Percentiles rank a stretch among this genome's conserved stretches.
Evolutionary conservation across 495 filamentous ascomycete species (phyloP).

Genomic region (Aspergillus conjunctus): DNA sequence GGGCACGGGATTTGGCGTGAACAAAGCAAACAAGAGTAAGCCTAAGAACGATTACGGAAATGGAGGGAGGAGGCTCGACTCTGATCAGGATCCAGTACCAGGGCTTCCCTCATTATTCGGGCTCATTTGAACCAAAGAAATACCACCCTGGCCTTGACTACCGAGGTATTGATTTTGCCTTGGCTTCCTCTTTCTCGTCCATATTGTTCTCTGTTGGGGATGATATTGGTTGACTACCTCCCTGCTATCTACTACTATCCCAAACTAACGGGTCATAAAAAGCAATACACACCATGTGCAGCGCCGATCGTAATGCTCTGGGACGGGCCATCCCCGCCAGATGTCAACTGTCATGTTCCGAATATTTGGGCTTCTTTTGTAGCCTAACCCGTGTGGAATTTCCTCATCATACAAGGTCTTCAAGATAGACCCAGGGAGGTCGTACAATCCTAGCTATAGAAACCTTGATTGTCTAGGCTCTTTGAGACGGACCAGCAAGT

Average conservation of each 20-base stretch:
- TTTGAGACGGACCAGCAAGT: too few species aligned
- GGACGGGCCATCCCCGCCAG: background rate
- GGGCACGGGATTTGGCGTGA: background rate
- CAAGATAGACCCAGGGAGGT: too few species aligned
- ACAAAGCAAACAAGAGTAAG: background rate
- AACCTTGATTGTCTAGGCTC: too few species aligned
- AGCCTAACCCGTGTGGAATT: too few species aligned
- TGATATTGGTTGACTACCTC: background rate
- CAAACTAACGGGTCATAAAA: slow-evolving; percentile 4
- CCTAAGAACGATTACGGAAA: background rate
- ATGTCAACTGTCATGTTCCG: slow-evolving; percentile 5
- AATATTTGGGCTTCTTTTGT: background rate
- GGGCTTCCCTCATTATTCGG: background rate
- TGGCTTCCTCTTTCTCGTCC: background rate
- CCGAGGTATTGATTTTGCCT: background rate
- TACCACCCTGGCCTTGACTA: too few species aligned
- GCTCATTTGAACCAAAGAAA: background rate
- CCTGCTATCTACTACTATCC: background rate
- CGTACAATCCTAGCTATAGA: too few species aligned
- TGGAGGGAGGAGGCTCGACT: background rate
- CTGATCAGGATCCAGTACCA: background rate
- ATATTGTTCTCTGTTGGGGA: background rate
- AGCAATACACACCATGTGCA: background rate
- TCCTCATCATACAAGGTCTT: too few species aligned
- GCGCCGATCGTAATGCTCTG: slow-evolving; percentile 2